Base-by-base conservation (phyloP, 2,329 filamentous ascomycete species). In the Verticillium tricorpus region DNA sequence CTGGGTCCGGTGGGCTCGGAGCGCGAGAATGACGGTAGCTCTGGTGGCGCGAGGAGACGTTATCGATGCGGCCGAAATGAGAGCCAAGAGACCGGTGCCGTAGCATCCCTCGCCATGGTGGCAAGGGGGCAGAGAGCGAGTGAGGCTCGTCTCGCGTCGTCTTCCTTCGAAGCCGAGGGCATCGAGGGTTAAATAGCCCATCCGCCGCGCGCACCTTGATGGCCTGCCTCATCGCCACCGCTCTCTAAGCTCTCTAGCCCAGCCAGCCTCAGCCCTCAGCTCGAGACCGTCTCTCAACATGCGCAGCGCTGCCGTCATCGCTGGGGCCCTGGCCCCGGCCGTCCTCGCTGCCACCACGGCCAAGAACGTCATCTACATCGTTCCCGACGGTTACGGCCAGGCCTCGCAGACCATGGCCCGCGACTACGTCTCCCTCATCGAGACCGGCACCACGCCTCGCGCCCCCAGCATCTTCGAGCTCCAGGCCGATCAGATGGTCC, bases 331-430 rank as follows among this genome's bases (percentile, higher is more conserved):
- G 56, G 60, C 56, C n/a, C 56, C 61, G 35, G 54, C 61, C 28
- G 60, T 40, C 2, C 15, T 65, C n/a, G 60, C 64, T 1, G 56
- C 37, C 35, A 34, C 64, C 6, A 31, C 61, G 62, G 67, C 67
- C 57, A 69, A 68, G 64, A 73, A 72, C 66, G 73, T 73, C 64
- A 72, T 73, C 63, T 73, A 73, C 61, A 67, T 74, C 37, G 70
- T 73, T 8, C 70, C 71, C 5, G 69, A 72, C 64, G 70, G 70
- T 52, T 73, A 70, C 61, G 69, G 71, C 12, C 65, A 67, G 40
- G 68, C 70, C 11, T 71, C 68, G 8, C 70, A 73, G 67, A 69
- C 68, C 55, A 68, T 73, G 63, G 70, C 70, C 7, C 65, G 69
- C 25, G 68, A 69, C 63, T 67, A 67, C 39, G 65, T 68, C 56